Conservation (phyloP, 495 filamentous ascomycete genomes). For the Coniosporium apollinis region DNA sequence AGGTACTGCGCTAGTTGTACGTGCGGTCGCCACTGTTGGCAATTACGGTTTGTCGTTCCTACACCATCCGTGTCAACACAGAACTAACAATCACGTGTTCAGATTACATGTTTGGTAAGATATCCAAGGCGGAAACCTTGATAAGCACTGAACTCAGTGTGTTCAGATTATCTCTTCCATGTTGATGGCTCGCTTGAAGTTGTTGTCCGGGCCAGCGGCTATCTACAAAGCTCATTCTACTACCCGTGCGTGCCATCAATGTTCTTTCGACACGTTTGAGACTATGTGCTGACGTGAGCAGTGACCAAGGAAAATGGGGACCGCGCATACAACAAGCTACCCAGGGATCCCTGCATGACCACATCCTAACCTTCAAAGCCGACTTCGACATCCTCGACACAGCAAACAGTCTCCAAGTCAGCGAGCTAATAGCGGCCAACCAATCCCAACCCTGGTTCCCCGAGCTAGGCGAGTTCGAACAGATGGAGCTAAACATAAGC, state of each 20-base stretch:
- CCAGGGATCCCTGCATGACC: constrained; percentile 8
- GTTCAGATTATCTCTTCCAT: constrained; percentile 11
- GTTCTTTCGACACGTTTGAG: no score
- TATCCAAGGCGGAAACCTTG: no score
- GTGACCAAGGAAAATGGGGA: constrained; percentile 9
- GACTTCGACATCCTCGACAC: constrained; percentile 15
- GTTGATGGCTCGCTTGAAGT: constrained; percentile 10
- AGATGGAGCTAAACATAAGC: constrained; percentile 3
- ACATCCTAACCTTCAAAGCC: constrained; percentile 11
- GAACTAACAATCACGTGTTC: no score
- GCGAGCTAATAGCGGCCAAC: background rate
- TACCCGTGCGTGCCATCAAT: no score
- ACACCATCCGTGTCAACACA: no score
- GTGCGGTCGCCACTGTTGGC: constrained; percentile 10
- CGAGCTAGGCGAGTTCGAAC: constrained; percentile 1
- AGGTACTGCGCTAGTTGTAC: constrained; percentile 4
- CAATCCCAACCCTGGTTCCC: background rate
- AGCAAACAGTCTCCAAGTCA: background rate
- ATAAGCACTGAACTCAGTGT: no score
- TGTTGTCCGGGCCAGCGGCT: constrained; percentile 9
- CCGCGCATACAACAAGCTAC: constrained; percentile 8
- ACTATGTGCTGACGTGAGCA: no score
- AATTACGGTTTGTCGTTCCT: no score
- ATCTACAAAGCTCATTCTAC: background rate
- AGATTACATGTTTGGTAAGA: constrained; percentile 13